Evolutionary conservation across 257 asterid species (phyloP), one percentile per base, ranked within the genome.

Genomic region (Linaria vulgaris): DNA sequence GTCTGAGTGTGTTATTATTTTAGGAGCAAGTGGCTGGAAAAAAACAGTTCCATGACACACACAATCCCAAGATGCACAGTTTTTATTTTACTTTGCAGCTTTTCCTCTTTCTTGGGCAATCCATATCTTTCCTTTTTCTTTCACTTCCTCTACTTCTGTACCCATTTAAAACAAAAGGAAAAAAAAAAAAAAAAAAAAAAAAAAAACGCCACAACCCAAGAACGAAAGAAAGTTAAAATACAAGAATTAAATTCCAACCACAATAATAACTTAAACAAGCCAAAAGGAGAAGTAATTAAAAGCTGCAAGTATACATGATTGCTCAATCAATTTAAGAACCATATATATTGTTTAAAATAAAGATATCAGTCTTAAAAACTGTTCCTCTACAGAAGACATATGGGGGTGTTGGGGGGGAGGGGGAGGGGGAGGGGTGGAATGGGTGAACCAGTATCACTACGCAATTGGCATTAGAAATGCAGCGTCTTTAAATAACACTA

Each of bases 401-500:
- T 60, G 11, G 16, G 61, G 48, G 22, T 47, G 21, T 15, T 23
- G 65, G 68, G 53, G 66, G 57, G 19, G 9, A 51, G 74, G 27
- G n/a, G 14, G 66, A 15, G 22, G 21, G 15, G 59, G 43, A 10
- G 14, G 41, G 3, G 50, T 41, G 13, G 16, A 38, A 74, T 63
- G 61, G 71, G 80, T 37, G 44, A 58, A 58, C 50, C 64, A 72
- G 74, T 63, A 61, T 64, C 62, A 72, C 60, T 69, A 30, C 69
- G 73, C 72, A 79, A 83, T 77, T 64, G 88, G 83, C 63, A 57
- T 64, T 63, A 63, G 72, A 61, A 72, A 61, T 74, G 56, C 71
- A 48, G 82, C 68, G 76, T 66, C 76, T 75, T 83, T 90, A 90
- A 81, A 86, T 90, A 90, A 83, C 84, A 68, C 82, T 45, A 54